Base-by-base conservation (phyloP, 768 basidiomycete species). In the Zangia roseola region DNA sequence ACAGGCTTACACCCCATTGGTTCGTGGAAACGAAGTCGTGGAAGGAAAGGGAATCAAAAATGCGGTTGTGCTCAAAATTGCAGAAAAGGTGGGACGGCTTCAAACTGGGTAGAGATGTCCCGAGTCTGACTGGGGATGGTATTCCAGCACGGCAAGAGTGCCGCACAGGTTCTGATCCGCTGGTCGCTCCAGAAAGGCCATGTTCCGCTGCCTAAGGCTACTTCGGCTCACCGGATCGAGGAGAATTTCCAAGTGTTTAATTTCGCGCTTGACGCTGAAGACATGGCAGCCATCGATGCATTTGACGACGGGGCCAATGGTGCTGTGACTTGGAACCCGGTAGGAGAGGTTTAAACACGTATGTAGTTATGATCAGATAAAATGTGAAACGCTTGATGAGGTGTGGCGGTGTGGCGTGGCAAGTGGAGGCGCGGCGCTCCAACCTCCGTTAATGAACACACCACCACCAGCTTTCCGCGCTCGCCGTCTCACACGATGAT, bases 301-400 rank as follows among this genome's bases (percentile, higher is more conserved):
- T 71, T 94, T 0, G 90, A 94, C 60, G 63, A 75, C 40, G 92
- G 88, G 0, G 74, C 80, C 35, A 74, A 72, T 0, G 91, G 91
- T 6, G 82, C 85, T 0, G 71, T 88, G 40, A 83, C 78, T 47
- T 94, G 91, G 93, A 91, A 94, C 55, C 89, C 91, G 1, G 79
- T 91, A 7, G 74, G 84, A 53, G 49, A 52, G 26, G 25, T 21
- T 14, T 65, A 36, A 34, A 39, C n/a, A n/a, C n/a, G n/a, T n/a
- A n/a, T n/a, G n/a, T n/a, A n/a, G n/a, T 30, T 40, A 31, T 20
- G 21, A 16, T 6, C 19, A 23, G 33, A 20, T 40, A 34, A 25
- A 33, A 35, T 9, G 4, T 45, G 50, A 53, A 41, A 45, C 40
- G 31, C n/a, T 24, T 24, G 28, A 21, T 20, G 42, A 21, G 17